Evolutionary conservation across 1,139 yeast species (phyloP).

Genomic region (Sporopachydermia cereana): DNA sequence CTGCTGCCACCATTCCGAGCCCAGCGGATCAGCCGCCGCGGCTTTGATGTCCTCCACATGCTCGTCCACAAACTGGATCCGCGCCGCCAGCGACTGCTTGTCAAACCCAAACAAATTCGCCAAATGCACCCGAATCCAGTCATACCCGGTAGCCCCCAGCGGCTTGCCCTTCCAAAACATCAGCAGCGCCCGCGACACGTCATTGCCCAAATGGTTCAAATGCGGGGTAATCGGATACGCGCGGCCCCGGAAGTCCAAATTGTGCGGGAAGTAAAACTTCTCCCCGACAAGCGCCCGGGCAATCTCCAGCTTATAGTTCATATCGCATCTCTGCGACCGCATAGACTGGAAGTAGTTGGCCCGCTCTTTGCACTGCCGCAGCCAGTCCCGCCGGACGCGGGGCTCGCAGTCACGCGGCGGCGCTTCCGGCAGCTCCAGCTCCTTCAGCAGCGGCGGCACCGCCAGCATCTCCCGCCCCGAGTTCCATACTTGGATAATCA

Average conservation of each 20-base stretch:
- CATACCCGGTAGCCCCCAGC: slow-evolving; percentile 43
- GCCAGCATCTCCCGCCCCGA: slow-evolving; percentile 68
- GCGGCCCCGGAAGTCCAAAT: slow-evolving; percentile 76
- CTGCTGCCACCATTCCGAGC: slow-evolving; percentile 44
- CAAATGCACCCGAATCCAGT: slow-evolving; percentile 55
- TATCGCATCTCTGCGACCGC: slow-evolving; percentile 86
- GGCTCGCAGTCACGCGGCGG: slow-evolving; percentile 63
- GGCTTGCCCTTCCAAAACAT: slow-evolving; percentile 55
- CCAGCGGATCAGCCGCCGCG: slow-evolving; percentile 40
- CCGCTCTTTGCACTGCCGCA: slow-evolving; percentile 42
- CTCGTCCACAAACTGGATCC: slow-evolving; percentile 39
- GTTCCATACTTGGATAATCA: slow-evolving; percentile 78
- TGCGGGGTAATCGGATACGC: slow-evolving; percentile 67
- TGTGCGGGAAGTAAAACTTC: slow-evolving; percentile 72
- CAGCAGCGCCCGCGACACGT: slow-evolving; percentile 48
- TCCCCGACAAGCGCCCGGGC: slow-evolving; percentile 73
- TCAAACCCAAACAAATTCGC: slow-evolving; percentile 59
- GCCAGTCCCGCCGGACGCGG: slow-evolving; percentile 53
- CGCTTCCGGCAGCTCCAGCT: slow-evolving; percentile 46
- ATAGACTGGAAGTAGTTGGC: slow-evolving; percentile 52
- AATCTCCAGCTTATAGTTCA: slow-evolving; percentile 85
- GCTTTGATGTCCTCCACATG: slow-evolving; percentile 36
- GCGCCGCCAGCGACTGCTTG: slow-evolving; percentile 42
- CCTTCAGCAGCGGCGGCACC: slow-evolving; percentile 41
- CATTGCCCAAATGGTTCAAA: slow-evolving; percentile 51